Percentiles rank a stretch among this genome's conserved stretches.
Conservation (phyloP, 305 asterid species). For the Nicotiana rustica region DNA sequence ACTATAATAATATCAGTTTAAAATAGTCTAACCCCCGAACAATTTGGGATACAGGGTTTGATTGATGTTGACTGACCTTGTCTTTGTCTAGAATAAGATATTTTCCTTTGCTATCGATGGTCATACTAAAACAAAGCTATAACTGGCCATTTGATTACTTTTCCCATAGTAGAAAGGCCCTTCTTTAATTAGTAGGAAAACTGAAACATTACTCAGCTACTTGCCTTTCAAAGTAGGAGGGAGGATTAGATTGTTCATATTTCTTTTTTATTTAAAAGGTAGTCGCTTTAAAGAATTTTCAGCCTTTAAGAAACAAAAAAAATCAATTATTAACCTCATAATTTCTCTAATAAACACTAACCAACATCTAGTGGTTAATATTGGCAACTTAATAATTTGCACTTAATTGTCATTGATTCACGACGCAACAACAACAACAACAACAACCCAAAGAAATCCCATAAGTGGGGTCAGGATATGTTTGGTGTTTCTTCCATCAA, state of each 20-base stretch:
- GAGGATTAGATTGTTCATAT: not conserved
- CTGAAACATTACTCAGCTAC: too few relatives aligned
- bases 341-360: not conserved
- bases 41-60: not conserved
- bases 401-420: too few relatives aligned
- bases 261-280: not conserved
- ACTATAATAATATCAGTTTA: too few relatives aligned
- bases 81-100: not conserved
- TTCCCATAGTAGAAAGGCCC: not conserved
- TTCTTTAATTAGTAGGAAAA: not conserved
- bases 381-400: too few relatives aligned
- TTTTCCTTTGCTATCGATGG: not conserved
- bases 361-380: not conserved
- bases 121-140: not conserved
- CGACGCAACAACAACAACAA: too few relatives aligned
- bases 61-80: not conserved
- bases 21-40: not conserved
- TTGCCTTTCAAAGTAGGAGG: not conserved
- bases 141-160: not conserved
- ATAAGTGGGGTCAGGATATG: too few relatives aligned
- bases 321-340: not conserved
- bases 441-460: too few relatives aligned
- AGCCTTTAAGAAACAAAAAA: not conserved
- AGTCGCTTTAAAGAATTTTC: not conserved
- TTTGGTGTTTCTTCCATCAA: too few relatives aligned